Evolutionary conservation across 768 basidiomycete genomes (phyloP).

Genomic region (Trametes sanguinea): DNA sequence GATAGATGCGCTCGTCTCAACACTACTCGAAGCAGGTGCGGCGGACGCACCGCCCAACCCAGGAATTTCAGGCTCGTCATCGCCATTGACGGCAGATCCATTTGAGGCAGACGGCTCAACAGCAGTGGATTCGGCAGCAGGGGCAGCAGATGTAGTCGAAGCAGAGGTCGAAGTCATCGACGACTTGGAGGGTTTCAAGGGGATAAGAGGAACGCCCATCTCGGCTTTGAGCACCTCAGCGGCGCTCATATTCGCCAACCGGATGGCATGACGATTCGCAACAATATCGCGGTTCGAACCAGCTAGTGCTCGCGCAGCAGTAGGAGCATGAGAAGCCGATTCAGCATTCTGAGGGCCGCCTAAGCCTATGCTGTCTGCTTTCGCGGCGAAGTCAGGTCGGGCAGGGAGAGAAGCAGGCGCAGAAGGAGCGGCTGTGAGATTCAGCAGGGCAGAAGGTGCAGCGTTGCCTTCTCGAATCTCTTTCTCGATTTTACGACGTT

Average conservation of each 20-base stretch:
- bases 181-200: constrained; percentile 39
- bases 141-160: constrained; percentile 12
- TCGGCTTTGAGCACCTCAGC: constrained; percentile 94
- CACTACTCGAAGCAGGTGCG: background rate
- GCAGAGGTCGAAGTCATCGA: constrained; percentile 24
- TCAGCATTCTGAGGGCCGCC: constrained; percentile 63
- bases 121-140: constrained; percentile 1
- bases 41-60: constrained; percentile 29
- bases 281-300: constrained; percentile 92
- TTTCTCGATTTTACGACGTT: constrained; percentile 77
- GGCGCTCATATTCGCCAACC: constrained; percentile 96
- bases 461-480: constrained; percentile 38
- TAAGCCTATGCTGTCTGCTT: constrained; percentile 75
- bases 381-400: constrained; percentile 71
- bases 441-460: constrained; percentile 53
- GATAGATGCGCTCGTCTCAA: constrained; percentile 2
- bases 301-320: constrained; percentile 71
- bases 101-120: constrained; percentile 9
- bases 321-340: constrained; percentile 56
- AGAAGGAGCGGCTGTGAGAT: constrained; percentile 48
- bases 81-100: constrained; percentile 16
- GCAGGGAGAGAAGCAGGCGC: constrained; percentile 38
- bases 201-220: constrained; percentile 54
- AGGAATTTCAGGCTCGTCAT: constrained; percentile 27
- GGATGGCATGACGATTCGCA: constrained; percentile 84